These are phyloP conservation scores for Annona squamosa DNA, from an alignment of 164 flowering plant species.

Conservation along the genomic window DNA sequence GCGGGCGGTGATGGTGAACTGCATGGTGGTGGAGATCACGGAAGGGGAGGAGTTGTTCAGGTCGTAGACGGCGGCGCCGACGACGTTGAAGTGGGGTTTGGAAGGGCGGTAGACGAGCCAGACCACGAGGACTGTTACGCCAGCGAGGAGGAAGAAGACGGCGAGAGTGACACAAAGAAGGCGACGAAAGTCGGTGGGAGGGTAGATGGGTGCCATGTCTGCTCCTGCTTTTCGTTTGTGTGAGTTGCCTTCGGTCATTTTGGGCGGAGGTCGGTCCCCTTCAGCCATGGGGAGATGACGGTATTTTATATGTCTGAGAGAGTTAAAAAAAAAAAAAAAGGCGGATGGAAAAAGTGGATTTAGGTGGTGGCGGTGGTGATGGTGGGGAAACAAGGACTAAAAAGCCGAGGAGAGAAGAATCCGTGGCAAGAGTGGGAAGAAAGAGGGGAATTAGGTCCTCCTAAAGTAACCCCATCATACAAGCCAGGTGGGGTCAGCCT, in stretches of 20 bases:
- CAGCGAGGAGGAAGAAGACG: constrained; percentile 50
- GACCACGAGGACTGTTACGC: constrained; percentile 40
- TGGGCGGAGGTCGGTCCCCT: no score
- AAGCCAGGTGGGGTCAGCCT: neutral
- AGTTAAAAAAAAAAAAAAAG: neutral
- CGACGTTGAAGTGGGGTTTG: constrained; percentile 57
- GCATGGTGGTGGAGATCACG: constrained; percentile 51
- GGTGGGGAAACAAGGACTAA: neutral
- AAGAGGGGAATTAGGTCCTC: neutral
- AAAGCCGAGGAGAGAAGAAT: neutral
- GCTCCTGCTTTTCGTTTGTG: neutral
- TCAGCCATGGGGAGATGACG: neutral
- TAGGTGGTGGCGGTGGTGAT: neutral
- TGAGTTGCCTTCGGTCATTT: neutral
- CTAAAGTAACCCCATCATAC: neutral
- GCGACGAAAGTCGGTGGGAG: constrained; percentile 12
- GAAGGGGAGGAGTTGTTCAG: constrained; percentile 52
- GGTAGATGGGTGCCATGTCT: neutral
- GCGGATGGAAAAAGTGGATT: neutral
- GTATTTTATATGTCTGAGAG: neutral
- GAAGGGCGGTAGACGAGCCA: constrained; percentile 74
- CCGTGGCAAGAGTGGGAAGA: neutral
- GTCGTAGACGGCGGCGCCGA: constrained; percentile 48
- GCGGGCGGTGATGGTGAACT: constrained; percentile 58
- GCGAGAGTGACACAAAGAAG: constrained; percentile 19